phyloP scores from a whole-genome alignment of 345 rosid species.

The Eucalyptus pauciflora region DNA sequence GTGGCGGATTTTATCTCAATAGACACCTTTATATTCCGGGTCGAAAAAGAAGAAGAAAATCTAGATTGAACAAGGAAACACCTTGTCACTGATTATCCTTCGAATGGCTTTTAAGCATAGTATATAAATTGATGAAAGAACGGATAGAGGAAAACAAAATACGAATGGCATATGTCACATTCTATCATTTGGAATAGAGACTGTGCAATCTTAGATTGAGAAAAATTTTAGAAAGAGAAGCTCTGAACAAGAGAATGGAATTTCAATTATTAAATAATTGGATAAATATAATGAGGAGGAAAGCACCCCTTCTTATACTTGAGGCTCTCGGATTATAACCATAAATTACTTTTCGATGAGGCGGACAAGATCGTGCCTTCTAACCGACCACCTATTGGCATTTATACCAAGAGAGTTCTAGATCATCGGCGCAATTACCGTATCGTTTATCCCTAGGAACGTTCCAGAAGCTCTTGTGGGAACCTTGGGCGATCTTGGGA shows the following conservation, averaged over 20 bases:
- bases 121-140: background rate
- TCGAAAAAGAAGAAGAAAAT: background rate
- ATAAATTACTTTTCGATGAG: rapidly evolving
- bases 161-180: rapidly evolving
- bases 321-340: rapidly evolving
- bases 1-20: background rate
- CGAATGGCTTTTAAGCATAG: background rate
- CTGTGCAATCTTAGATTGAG: too few relatives aligned
- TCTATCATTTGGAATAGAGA: too few relatives aligned
- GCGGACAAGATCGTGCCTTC: too few relatives aligned
- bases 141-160: background rate
- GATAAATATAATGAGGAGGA: rapidly evolving
- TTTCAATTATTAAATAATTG: rapidly evolving
- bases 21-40: background rate
- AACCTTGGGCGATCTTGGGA: rapidly evolving
- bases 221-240: too few relatives aligned
- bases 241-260: too few relatives aligned
- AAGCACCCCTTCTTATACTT: rapidly evolving
- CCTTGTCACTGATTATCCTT: background rate
- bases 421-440: rapidly evolving
- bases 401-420: too few relatives aligned
- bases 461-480: rapidly evolving
- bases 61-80: background rate
- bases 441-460: rapidly evolving
- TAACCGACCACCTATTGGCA: rapidly evolving